Conservation (phyloP, 1,284 basidiomycete genomes). For the Cronartium quercuum region DNA sequence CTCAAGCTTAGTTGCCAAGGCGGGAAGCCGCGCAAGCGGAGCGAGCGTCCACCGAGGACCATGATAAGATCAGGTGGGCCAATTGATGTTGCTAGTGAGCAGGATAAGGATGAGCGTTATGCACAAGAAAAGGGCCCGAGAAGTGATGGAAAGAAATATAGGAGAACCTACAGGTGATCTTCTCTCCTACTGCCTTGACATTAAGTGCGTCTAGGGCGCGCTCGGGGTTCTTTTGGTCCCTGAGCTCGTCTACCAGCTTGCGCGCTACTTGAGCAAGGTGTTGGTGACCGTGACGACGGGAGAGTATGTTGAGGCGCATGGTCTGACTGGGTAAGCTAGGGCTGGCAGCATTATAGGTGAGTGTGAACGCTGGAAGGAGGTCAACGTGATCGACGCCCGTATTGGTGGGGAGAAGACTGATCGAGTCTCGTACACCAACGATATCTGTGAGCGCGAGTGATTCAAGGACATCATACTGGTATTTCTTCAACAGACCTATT, state of each 20-base stretch:
- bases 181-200: conserved; percentile 10
- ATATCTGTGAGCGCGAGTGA: background rate
- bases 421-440: background rate
- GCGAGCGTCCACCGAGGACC: conserved; percentile 21
- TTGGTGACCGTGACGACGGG: conserved; percentile 15
- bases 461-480: background rate
- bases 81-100: conserved; percentile 27
- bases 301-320: conserved; percentile 16
- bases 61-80: conserved; percentile 22
- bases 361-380: background rate
- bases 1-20: conserved; percentile 29
- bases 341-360: background rate
- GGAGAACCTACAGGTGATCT: conserved; percentile 24
- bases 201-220: conserved; percentile 7
- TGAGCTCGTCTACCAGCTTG: background rate
- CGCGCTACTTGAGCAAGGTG: conserved; percentile 25
- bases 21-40: conserved; percentile 21
- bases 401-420: background rate
- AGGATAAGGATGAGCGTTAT: background rate
- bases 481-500: background rate
- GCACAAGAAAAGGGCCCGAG: no score
- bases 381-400: background rate
- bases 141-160: background rate
- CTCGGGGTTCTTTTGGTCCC: background rate
- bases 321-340: background rate